Percentiles rank a stretch among this genome's conserved stretches.
These are phyloP conservation scores for Cucurbita pepo DNA, from an alignment of 306 rosid genomes.

Conservation along the genomic window DNA sequence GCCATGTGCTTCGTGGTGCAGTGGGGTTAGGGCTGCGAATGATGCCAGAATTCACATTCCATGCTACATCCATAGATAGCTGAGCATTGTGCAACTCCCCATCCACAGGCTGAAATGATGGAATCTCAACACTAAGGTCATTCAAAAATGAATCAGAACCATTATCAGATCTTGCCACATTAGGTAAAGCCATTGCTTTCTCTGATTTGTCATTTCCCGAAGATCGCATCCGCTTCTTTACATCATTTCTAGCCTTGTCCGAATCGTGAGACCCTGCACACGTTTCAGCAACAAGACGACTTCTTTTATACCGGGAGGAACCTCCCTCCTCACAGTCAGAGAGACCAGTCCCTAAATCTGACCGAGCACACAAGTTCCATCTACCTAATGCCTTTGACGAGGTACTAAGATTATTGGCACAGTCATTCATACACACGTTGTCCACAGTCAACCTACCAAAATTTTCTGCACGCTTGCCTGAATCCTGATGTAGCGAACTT, in stretches of 20 bases:
- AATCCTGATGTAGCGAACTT: constrained; percentile 25
- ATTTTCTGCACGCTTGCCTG: constrained; percentile 24
- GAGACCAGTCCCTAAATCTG: constrained; percentile 12
- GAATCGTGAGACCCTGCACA: constrained; percentile 18
- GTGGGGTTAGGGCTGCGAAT: constrained; percentile 62
- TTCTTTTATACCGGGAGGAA: constrained; percentile 17
- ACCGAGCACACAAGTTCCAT: constrained; percentile 18
- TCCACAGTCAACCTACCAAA: constrained; percentile 18
- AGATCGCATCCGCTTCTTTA: constrained; percentile 11
- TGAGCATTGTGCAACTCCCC: constrained; percentile 30
- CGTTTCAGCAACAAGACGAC: constrained; percentile 19
- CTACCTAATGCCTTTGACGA: constrained; percentile 20
- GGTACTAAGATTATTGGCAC: constrained; percentile 19
- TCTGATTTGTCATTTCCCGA: constrained; percentile 20
- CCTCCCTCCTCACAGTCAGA: constrained; percentile 18
- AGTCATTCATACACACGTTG: constrained; percentile 21
- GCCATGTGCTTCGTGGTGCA: constrained; percentile 76
- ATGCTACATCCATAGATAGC: constrained; percentile 35
- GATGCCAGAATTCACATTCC: constrained; percentile 40
- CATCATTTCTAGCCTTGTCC: constrained; percentile 16
- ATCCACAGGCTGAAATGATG: constrained; percentile 35
- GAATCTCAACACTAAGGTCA: constrained; percentile 44
- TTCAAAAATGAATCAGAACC: constrained; percentile 31
- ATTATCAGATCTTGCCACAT: constrained; percentile 25
- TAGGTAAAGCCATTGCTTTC: constrained; percentile 16